phyloP scores from a whole-genome alignment of 1,284 basidiomycete genomes.

The Rhodotorula sp. region DNA sequence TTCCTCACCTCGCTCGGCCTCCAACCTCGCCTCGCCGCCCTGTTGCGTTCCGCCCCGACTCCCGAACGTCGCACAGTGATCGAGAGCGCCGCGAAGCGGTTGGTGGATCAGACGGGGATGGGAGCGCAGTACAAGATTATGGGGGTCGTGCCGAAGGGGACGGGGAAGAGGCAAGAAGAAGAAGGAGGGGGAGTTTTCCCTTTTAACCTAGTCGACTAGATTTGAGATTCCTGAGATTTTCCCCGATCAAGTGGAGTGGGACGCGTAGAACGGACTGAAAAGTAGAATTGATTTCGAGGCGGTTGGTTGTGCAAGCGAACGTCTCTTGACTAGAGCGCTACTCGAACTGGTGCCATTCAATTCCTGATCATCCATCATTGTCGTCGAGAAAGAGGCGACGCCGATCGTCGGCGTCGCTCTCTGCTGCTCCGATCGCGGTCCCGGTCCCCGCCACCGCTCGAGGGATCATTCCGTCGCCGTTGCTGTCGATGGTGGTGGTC shows the following conservation, averaged over 20 bases:
- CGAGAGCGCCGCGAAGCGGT: conserved; percentile 53
- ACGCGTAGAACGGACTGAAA: no score
- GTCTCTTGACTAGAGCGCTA: no score
- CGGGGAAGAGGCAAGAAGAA: neutral
- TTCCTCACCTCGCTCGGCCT: conserved; percentile 74
- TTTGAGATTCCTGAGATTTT: neutral
- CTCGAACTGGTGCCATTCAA: neutral
- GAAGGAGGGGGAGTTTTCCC: conserved; percentile 7
- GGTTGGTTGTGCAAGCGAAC: no score
- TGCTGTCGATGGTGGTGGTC: neutral
- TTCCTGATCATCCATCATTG: no score
- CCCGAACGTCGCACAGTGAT: conserved; percentile 55
- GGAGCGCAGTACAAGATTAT: conserved; percentile 59
- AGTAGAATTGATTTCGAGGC: no score
- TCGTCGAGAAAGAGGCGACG: neutral
- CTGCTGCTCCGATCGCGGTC: neutral
- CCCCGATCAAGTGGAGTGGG: neutral
- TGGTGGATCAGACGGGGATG: conserved; percentile 59
- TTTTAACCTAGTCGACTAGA: neutral
- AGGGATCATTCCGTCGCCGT: no score
- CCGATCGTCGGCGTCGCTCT: neutral
- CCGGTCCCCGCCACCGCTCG: no score
- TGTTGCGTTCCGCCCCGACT: conserved; percentile 56
- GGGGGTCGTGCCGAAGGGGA: conserved; percentile 44
- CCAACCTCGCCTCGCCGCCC: conserved; percentile 59